Evolutionary conservation across 306 rosid genomes (phyloP).

Genomic region (Quercus rubra): DNA sequence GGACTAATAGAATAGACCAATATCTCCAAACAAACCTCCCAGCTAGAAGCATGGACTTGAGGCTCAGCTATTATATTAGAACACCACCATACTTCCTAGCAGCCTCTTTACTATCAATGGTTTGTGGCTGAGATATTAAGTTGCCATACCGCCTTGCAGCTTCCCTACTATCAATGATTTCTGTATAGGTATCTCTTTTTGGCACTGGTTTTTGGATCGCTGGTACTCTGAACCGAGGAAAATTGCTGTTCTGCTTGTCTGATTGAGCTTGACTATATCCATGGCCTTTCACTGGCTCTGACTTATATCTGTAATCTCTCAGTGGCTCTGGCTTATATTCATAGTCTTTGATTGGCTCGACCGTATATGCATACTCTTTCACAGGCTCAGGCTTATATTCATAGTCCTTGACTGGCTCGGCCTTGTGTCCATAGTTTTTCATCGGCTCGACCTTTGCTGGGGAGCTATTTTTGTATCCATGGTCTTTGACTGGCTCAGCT

Average conservation of each 20-base stretch:
- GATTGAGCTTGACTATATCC: too few relatives aligned
- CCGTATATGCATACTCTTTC: too few relatives aligned
- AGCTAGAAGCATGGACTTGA: background rate
- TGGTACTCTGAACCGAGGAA: background rate
- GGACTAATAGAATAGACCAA: background rate
- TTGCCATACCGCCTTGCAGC: constrained; percentile 22
- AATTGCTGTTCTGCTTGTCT: too few relatives aligned
- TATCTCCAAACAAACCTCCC: background rate
- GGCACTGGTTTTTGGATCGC: background rate
- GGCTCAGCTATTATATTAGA: background rate
- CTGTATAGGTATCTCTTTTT: constrained; percentile 1
- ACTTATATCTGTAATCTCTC: too few relatives aligned
- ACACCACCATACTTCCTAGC: constrained; percentile 11
- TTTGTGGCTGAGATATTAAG: background rate
- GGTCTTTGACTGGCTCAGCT: background rate
- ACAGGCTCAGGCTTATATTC: constrained; percentile 18
- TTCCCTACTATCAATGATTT: constrained; percentile 19
- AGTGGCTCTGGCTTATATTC: too few relatives aligned
- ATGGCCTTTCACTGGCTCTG: too few relatives aligned
- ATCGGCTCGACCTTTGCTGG: background rate
- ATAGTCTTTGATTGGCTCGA: too few relatives aligned
- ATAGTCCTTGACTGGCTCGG: background rate
- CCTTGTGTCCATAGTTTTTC: background rate
- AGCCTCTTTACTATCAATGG: constrained; percentile 9
- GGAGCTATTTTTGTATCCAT: background rate